Conservation (phyloP, 148 eudicot species). For the Rhododendron simsii region DNA sequence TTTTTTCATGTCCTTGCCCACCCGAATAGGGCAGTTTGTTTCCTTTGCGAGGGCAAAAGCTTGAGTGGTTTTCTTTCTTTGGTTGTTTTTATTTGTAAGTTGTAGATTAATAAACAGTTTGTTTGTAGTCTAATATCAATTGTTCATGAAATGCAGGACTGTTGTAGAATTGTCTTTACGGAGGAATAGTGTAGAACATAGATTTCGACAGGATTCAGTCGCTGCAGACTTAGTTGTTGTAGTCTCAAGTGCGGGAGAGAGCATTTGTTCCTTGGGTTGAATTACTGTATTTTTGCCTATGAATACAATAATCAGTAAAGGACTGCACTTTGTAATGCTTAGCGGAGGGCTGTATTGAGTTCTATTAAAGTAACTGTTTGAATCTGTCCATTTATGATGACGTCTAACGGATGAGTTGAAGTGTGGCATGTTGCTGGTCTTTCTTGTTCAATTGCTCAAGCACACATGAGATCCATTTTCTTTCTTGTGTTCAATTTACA, state of each 20-base stretch:
- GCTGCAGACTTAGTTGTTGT: background rate
- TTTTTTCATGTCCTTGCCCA: background rate
- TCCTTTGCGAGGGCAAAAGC: background rate
- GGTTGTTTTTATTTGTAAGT: background rate
- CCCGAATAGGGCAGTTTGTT: background rate
- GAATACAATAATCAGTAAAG: background rate
- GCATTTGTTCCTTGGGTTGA: background rate
- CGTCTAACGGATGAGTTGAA: background rate
- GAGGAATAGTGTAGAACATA: background rate
- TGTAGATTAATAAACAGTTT: background rate
- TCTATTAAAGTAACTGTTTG: background rate
- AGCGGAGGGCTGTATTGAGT: background rate
- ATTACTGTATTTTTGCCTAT: background rate
- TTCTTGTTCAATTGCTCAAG: background rate
- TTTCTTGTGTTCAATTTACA: background rate
- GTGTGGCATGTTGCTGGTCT: background rate
- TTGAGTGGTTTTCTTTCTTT: background rate
- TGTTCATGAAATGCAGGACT: conserved; percentile 7
- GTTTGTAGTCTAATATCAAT: background rate
- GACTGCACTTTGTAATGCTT: background rate
- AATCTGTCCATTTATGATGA: background rate
- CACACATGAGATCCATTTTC: background rate
- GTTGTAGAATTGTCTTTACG: background rate
- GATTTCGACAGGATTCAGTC: background rate
- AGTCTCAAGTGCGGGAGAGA: background rate